Evolutionary conservation across 768 basidiomycete genomes (phyloP).

Genomic region (Trametes sanguinea): DNA sequence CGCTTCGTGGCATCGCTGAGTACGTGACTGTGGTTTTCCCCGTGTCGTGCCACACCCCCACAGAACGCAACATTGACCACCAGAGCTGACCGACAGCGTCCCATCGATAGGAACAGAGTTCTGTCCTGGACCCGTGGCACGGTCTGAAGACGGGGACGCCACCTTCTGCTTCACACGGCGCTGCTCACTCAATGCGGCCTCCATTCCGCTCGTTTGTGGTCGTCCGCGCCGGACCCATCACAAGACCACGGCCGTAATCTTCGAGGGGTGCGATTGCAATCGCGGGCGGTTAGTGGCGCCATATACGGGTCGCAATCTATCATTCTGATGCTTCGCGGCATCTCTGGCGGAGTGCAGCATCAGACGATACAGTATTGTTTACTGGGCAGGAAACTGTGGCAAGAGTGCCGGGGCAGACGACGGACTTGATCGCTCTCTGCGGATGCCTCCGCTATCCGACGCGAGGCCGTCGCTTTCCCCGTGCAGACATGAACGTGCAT

Average conservation of each 20-base stretch:
- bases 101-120: constrained; percentile 22
- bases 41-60: constrained; percentile 7
- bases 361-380: background rate
- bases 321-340: constrained; percentile 20
- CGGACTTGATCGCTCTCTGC: background rate
- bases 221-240: constrained; percentile 9
- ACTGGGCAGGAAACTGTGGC: background rate
- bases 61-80: constrained; percentile 8
- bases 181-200: constrained; percentile 10
- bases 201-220: background rate
- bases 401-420: constrained; percentile 2
- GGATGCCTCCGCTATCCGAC: background rate
- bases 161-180: constrained; percentile 17
- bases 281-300: constrained; percentile 15
- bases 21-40: constrained; percentile 1
- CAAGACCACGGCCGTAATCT: constrained; percentile 16
- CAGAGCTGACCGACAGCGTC: background rate
- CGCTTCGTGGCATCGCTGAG: background rate
- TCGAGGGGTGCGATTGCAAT: constrained; percentile 17
- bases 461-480: background rate
- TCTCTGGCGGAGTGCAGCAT: background rate
- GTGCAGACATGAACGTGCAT: background rate
- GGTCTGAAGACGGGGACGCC: background rate
- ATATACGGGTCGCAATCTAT: constrained; percentile 7
- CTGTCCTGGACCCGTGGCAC: constrained; percentile 17